Base-by-base conservation (phyloP, 805 yeast genomes). In the Metschnikowia continentalis region DNA sequence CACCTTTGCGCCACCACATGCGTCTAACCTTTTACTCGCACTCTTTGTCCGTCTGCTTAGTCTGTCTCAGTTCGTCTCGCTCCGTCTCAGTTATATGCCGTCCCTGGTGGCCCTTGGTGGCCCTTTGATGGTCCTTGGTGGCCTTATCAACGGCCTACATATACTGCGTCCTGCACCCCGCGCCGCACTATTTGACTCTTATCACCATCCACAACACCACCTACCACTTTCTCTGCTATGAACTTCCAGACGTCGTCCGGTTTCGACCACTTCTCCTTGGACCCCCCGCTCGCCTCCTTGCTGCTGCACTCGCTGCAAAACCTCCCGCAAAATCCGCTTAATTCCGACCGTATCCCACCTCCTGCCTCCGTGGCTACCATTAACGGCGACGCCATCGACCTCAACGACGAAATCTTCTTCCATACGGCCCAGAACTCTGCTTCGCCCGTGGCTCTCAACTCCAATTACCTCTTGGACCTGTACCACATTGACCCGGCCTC, bases 371-470 rank as follows among this genome's bases (percentile, higher is more conserved):
- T 54, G 14, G 54, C 60, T 30, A 42, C 52, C 13, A 47, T 54
- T 39, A 50, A 51, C 48, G 42, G 49, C 15, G 65, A 61, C 43
- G 56, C 61, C 20, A 47, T 63, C 32, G 63, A 59, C 49, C 49
- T 63, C 23, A 63, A 63, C 49, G 67, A 63, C 50, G 67, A 63
- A 50, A 53, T 63, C 8, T 63, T 63, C 48, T 61, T 63, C 54
- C 56, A 53, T 49, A 42, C 47, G 3, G n/a, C 50, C n/a, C 49
- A 41, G 7, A 19, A 13, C 39, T 13, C 35, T 7, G 37, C 30
- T 17, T 35, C 40, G 13, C 32, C 47, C 8, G 30, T 35, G 32
- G 11, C 36, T 10, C 35, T 30, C 15, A 35, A 15, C 33, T 23
- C 47, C 36, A 43, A 30, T 23, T 44, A 44, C 35, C 40, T 44